phyloP scores from a whole-genome alignment of 192 early-diverging fungal genomes.

The Dissophora ornata region DNA sequence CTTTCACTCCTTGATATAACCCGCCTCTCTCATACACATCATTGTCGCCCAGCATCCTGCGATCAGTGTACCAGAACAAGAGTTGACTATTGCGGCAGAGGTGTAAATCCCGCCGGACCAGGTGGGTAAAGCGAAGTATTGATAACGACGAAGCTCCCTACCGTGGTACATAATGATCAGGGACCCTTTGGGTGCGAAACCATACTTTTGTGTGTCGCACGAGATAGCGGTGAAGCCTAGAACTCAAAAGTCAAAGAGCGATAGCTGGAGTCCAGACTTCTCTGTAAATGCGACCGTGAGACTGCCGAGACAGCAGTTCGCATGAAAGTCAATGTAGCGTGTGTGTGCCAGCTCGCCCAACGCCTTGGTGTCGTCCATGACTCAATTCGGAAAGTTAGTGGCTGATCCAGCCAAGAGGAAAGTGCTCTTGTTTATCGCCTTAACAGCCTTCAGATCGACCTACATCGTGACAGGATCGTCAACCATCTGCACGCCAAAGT shows the following conservation, averaged over 20 bases:
- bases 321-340: slow-evolving; percentile 87
- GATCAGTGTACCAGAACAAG: slow-evolving; percentile 92
- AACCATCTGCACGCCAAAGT: slow-evolving; percentile 92
- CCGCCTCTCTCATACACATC: slow-evolving; percentile 87
- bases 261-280: slow-evolving; percentile 88
- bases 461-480: slow-evolving; percentile 78
- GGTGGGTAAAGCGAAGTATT: slow-evolving; percentile 89
- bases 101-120: slow-evolving; percentile 98
- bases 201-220: slow-evolving; percentile 98
- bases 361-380: slow-evolving; percentile 87
- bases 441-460: slow-evolving; percentile 83
- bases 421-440: slow-evolving; percentile 91
- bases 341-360: slow-evolving; percentile 83
- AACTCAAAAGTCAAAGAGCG: slow-evolving; percentile 89
- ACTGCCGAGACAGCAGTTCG: slow-evolving; percentile 95
- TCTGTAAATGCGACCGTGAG: slow-evolving; percentile 95
- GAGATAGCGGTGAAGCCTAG: slow-evolving; percentile 95
- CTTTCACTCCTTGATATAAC: slow-evolving; percentile 85
- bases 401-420: slow-evolving; percentile 93
- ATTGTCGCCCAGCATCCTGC: slow-evolving; percentile 97
- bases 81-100: slow-evolving; percentile 79
- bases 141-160: slow-evolving; percentile 85
- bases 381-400: slow-evolving; percentile 93
- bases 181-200: slow-evolving; percentile 97
- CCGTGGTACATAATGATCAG: slow-evolving; percentile 91